A percentile compares a stretch with the other conserved stretches of the same genome.
These are phyloP conservation scores for Vararia minispora DNA, from an alignment of 768 basidiomycete genomes.

Conservation along the genomic window DNA sequence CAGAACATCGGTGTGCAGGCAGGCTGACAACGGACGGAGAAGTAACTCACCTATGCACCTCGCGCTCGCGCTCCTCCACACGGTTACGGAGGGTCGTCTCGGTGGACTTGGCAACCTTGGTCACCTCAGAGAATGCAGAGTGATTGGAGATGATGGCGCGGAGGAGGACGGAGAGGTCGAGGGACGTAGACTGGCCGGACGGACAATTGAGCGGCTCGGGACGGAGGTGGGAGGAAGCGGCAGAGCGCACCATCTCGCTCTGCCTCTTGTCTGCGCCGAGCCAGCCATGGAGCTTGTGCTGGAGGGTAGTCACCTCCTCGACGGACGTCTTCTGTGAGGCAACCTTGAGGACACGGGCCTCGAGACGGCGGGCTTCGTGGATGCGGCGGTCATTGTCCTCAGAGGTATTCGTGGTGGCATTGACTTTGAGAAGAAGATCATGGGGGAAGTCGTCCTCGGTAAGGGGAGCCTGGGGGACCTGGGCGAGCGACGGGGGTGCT, in stretches of 20 bases:
- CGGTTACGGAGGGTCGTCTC: constrained; percentile 51
- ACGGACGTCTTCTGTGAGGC: constrained; percentile 97
- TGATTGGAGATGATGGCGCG: constrained; percentile 79
- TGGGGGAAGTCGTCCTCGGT: constrained; percentile 32
- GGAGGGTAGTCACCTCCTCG: constrained; percentile 66
- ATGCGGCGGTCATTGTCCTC: constrained; percentile 24
- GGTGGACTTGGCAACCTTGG: constrained; percentile 47
- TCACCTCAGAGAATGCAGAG: constrained; percentile 65
- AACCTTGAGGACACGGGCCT: constrained; percentile 64
- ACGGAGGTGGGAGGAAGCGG: constrained; percentile 4
- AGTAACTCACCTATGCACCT: constrained; percentile 48
- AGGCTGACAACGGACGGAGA: constrained; percentile 5
- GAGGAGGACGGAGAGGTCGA: constrained; percentile 89
- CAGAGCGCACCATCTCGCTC: not conserved
- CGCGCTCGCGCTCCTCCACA: constrained; percentile 50
- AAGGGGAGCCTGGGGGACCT: no score
- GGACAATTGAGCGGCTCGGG: constrained; percentile 3
- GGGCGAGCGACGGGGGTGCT: constrained; percentile 45
- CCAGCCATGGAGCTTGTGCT: constrained; percentile 71
- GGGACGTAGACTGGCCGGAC: constrained; percentile 71
- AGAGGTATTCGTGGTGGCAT: constrained; percentile 65
- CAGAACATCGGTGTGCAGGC: no score
- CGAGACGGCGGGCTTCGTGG: constrained; percentile 51
- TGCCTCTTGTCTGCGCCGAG: constrained; percentile 39
- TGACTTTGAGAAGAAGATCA: constrained; percentile 70